Evolutionary conservation across 192 early-diverging fungal genomes (phyloP), one percentile per base, ranked within the genome.

Genomic region (Coemansia sp.): DNA sequence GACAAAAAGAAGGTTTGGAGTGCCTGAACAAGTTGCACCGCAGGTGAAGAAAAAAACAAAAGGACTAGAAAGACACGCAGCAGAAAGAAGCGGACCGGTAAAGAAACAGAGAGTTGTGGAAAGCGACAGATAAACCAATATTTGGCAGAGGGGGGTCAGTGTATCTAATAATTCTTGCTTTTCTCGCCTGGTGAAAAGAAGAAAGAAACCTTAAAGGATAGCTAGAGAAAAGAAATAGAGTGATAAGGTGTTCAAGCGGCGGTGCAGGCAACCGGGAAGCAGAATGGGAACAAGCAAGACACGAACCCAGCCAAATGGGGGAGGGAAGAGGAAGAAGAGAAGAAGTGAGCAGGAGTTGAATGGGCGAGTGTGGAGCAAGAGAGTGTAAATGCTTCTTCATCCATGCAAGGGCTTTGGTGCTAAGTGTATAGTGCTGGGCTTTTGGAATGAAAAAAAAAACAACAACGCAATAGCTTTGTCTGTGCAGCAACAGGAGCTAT

Each of bases 391-490:
- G 56, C 36, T 36, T 58, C 26, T 13, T 58, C 37, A 39, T 18
- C 57, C 55, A 66, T 66, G 65, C 57, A 66, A 66, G 65, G 65
- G 65, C 65, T 66, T 49, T 36, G 8, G n/a, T 57, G 54, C 37
- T 22, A 6, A 66, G 57, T 36, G 65, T 66, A 66, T 66, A 66
- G 65, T 66, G 65, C 61, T 7, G 42, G 21, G 21, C 9, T 26
- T 26, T 26, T 26, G 26, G 26, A 26, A 26, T 26, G 26, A 3
- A 26, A 26, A 26, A 26, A 26, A 3, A 26, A 60, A 37, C 26
- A 60, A 41, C 8, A 40, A 26, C 39, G 58, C 7, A 40, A 39
- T 60, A 37, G 40, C 18, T 39, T 61, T 43, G 61, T 43, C 61
- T 47, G 41, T 62, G 51, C 51, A 54, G 51, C 47, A 26, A 26